Evolutionary conservation across 2,329 filamentous ascomycete species (phyloP), one percentile per base, ranked within the genome.

Genomic region (Ceratocystis alfenasii): DNA sequence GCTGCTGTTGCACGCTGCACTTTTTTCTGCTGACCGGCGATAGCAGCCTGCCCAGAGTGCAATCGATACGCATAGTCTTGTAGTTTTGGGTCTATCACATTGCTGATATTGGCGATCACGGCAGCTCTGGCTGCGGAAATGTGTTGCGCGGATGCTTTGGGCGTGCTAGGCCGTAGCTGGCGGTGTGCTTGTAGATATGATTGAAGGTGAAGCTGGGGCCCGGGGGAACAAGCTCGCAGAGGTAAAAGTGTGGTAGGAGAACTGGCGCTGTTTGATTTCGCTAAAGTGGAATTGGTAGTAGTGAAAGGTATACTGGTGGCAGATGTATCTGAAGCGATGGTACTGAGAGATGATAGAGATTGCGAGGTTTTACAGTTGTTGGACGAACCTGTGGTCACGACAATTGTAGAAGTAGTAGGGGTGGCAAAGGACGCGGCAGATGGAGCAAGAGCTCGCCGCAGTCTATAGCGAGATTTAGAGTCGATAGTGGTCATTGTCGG

Each of bases 61-160:
- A 94, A 79, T 69, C 86, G 82, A 17, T 79, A 74, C 17, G 88
- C 89, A 68, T 88, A 87, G 66, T 81, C 81, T 70, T 84, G 82
- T 62, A 92, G 81, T 71, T 87, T 82, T 59, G 80, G 76, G 76
- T 90, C 87, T 70, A 91, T 79, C 70, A 86, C 82, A 73, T 87
- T 86, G 71, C 86, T 86, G 64, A 91, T 80, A 60, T 81, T 82
- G 25, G 84, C 84, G 44, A 85, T 77, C 64, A 87, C 78, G 7
- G 82, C 83, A 36, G 77, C 74, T 69, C 84, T 83, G 48, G 84
- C 83, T 72, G 85, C 80, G 62, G 78, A 74, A 22, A 85, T 77
- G 71, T 80, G 78, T 71, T 78, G 76, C 63, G 78, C 75, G 63
- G 76, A 73, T 60, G 75, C 71, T 2, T 77, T 75, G 1, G 78